Base-by-base conservation (phyloP, 2,329 filamentous ascomycete genomes). In the Colletotrichum acutatum region DNA sequence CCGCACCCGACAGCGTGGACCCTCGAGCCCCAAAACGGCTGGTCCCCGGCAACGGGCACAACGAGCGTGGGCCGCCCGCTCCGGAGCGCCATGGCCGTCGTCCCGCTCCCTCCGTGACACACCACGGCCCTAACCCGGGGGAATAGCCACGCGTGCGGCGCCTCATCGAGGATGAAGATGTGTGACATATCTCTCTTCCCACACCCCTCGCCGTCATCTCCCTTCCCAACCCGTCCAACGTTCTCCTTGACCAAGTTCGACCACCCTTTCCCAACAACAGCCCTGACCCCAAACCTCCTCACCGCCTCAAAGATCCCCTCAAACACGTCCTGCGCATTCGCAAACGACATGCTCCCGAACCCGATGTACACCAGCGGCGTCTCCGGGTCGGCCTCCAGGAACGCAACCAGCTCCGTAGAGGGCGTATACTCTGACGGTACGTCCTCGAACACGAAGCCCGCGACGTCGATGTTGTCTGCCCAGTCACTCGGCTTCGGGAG, bases 401-500 rank as follows among this genome's bases (percentile, higher is more conserved):
- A 82, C 26, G 75, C 66, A 3, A 65, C 67, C 26, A 87, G 76
- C 3, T 82, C 81, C 19, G 82, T 78, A 0, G 84, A 83, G 2
- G 85, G 85, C 24, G 81, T 82, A 76, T 83, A 87, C 4, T 79
- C 82, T 0, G 82, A 83, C 3, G 85, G 83, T 2, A 84, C 80
- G 62, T 89, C 86, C 1, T 89, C 81, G 71, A 89, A 89, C 24
- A 86, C 87, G 75, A 89, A 89, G 2, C 87, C 87, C n/a, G 86
- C 83, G 37, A 89, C 82, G 62, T 87, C 84, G 60, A 89, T 87
- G 74, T 89, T 86, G 53, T 84, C 83, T 2, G 86, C 86, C 87
- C 87, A 89, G 74, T 89, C 87, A 24, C 81, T 81, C 5, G 87
- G 87, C 74, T 89, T 89, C 1, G 87, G 85, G 6, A 89, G 86